Evolutionary conservation across 306 rosid species (phyloP).

Genomic region (Dalbergia cochinchinensis): DNA sequence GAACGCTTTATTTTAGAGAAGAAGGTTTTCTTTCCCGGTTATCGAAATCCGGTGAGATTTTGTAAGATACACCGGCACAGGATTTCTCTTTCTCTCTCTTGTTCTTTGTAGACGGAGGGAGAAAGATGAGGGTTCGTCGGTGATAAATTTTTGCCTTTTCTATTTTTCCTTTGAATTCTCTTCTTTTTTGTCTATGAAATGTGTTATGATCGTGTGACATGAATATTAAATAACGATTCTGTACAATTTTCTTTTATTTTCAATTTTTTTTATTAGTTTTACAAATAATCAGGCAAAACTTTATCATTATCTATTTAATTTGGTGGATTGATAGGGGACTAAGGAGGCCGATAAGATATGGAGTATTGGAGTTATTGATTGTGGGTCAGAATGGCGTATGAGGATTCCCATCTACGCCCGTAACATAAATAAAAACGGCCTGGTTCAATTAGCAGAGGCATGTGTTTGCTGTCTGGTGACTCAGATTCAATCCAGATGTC

Average conservation of each 20-base stretch:
- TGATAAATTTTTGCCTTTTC: constrained; percentile 43
- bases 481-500: constrained; percentile 13
- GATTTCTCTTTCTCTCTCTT: constrained; percentile 67
- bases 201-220: constrained; percentile 52
- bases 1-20: constrained; percentile 9
- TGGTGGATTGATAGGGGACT: too few relatives aligned
- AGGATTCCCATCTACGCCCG: not conserved
- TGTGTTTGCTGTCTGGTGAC: constrained; percentile 37
- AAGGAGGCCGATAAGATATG: too few relatives aligned
- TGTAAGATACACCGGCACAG: constrained; percentile 64
- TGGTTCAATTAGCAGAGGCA: constrained; percentile 18
- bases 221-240: constrained; percentile 44
- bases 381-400: not conserved
- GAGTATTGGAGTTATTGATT: not conserved
- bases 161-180: not conserved
- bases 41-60: constrained; percentile 70
- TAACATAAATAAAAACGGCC: not conserved
- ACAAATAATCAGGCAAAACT: too few relatives aligned
- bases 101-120: constrained; percentile 52
- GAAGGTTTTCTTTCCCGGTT: constrained; percentile 54
- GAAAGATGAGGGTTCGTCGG: constrained; percentile 83
- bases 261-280: not conserved
- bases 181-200: not conserved
- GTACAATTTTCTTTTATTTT: not conserved
- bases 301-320: too few relatives aligned